These are phyloP conservation scores for Excoecaria agallocha DNA, from an alignment of 345 rosid species.

Conservation along the genomic window DNA sequence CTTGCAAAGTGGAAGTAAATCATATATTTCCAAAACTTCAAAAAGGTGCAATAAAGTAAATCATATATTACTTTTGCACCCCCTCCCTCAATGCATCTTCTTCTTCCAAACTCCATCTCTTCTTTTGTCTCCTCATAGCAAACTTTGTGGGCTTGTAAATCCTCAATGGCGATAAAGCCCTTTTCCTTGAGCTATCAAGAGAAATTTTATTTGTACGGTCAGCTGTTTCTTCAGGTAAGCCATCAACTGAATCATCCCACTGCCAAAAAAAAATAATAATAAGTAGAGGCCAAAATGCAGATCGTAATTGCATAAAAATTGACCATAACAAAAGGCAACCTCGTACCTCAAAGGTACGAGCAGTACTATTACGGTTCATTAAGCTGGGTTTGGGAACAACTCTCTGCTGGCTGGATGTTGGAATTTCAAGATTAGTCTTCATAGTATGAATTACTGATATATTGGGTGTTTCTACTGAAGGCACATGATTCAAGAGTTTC, in stretches of 20 bases:
- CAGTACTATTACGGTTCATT: conserved; percentile 55
- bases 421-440: conserved; percentile 17
- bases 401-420: conserved; percentile 21
- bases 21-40: neutral
- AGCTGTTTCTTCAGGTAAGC: neutral
- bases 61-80: conserved; percentile 3
- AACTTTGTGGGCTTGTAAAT: neutral
- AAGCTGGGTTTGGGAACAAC: conserved; percentile 31
- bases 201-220: neutral
- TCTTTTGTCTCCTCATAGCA: neutral
- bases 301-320: neutral
- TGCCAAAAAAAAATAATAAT: neutral
- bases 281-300: neutral
- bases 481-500: conserved; percentile 12
- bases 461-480: neutral
- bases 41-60: neutral
- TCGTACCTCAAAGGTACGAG: conserved; percentile 48
- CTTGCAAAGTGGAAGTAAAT: neutral
- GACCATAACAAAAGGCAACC: neutral
- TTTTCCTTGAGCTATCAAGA: neutral
- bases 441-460: conserved; percentile 9
- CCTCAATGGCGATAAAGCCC: neutral
- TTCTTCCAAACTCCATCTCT: conserved; percentile 9
- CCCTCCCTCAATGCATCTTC: conserved; percentile 17
- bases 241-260: conserved; percentile 1